Evolutionary conservation across 2,329 filamentous ascomycete species (phyloP).

Genomic region (Ophiostoma quercus): DNA sequence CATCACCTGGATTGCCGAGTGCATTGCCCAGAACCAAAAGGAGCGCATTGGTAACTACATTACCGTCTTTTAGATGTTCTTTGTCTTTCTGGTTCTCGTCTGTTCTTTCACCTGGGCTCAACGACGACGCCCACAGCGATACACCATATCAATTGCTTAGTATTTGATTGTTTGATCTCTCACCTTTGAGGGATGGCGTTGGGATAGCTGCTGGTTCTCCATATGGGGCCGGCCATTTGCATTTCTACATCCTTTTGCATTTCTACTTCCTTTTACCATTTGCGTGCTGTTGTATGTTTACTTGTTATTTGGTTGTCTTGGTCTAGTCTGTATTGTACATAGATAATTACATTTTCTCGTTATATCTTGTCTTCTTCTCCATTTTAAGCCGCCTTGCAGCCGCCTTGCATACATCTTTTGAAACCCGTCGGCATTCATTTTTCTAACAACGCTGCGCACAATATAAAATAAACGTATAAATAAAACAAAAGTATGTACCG

Average conservation of each 20-base stretch:
- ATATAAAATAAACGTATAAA: not conserved
- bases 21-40: constrained; percentile 99
- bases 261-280: constrained; percentile 4
- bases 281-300: not conserved
- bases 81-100: constrained; percentile 23
- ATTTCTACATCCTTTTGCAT: not conserved
- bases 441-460: constrained; percentile 18
- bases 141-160: constrained; percentile 14
- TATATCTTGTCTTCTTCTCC: constrained; percentile 33
- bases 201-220: constrained; percentile 11
- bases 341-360: constrained; percentile 39
- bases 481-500: constrained; percentile 8
- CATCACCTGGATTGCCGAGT: constrained; percentile 99
- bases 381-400: not conserved
- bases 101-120: constrained; percentile 16
- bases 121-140: constrained; percentile 14
- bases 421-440: constrained; percentile 6
- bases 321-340: constrained; percentile 45
- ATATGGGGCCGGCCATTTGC: not conserved
- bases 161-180: not conserved
- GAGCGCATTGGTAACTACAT: constrained; percentile 98
- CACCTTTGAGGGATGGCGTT: constrained; percentile 4
- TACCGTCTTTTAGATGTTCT: constrained; percentile 70
- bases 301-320: constrained; percentile 15
- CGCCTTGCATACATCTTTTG: not conserved